A percentile compares a stretch with the other conserved stretches of the same genome.
Conservation (phyloP, 2,329 filamentous ascomycete genomes). For the Madurella mycetomatis region DNA sequence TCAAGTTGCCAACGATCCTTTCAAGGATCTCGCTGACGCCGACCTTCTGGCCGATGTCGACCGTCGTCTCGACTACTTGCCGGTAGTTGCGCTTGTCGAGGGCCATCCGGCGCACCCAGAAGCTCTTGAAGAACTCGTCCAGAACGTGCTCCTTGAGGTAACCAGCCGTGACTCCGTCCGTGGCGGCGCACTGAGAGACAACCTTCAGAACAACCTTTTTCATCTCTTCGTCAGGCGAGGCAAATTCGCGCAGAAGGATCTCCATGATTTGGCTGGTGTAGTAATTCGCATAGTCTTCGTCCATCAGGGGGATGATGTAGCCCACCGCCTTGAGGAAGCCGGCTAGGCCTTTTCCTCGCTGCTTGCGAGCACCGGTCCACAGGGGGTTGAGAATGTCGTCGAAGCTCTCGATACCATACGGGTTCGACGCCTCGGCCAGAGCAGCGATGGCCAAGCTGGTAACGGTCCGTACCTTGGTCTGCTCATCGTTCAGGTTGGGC, state of each 20-base stretch:
- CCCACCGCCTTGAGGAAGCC: constrained; percentile 96
- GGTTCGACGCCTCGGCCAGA: constrained; percentile 90
- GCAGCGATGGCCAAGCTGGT: constrained; percentile 93
- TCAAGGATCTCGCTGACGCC: constrained; percentile 93
- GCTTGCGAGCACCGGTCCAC: constrained; percentile 94
- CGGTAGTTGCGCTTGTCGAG: constrained; percentile 96
- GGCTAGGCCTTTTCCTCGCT: constrained; percentile 91
- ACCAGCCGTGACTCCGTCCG: constrained; percentile 87
- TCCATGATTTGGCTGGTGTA: constrained; percentile 99
- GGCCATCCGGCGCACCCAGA: constrained; percentile 97
- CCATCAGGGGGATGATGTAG: constrained; percentile 98
- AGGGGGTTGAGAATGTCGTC: constrained; percentile 96
- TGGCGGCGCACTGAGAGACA: constrained; percentile 90
- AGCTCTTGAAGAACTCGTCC: constrained; percentile 96
- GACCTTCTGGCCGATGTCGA: constrained; percentile 97
- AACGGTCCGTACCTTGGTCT: constrained; percentile 95
- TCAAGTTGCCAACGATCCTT: constrained; percentile 88
- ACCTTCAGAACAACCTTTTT: constrained; percentile 99
- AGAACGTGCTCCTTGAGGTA: constrained; percentile 95
- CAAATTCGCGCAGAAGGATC: constrained; percentile 91
- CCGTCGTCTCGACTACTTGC: constrained; percentile 96
- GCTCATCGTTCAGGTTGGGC: constrained; percentile 93
- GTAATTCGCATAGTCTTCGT: constrained; percentile 99
- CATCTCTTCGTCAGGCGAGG: constrained; percentile 98
- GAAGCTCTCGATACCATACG: constrained; percentile 98